Evolutionary conservation across 306 rosid genomes (phyloP).

Genomic region (Vigna radiata): DNA sequence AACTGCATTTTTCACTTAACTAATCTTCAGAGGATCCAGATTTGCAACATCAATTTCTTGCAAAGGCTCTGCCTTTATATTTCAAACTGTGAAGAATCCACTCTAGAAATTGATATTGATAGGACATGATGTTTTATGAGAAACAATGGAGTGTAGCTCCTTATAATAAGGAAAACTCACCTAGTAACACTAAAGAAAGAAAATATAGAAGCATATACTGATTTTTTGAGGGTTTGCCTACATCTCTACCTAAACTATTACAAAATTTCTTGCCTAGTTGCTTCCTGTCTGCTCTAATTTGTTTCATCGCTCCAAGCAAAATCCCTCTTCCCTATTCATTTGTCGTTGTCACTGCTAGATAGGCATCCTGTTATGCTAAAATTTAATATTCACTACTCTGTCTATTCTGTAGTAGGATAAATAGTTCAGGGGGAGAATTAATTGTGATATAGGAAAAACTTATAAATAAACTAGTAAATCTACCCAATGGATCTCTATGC

Average conservation of each 20-base stretch:
- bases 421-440: neutral
- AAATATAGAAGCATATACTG: neutral
- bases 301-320: neutral
- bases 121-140: neutral
- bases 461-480: neutral
- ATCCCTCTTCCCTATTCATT: neutral
- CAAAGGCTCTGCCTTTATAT: neutral
- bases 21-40: neutral
- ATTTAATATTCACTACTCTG: neutral
- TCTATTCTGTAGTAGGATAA: neutral
- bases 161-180: neutral
- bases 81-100: constrained; percentile 17
- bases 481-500: neutral
- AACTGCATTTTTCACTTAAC: constrained; percentile 26
- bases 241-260: neutral
- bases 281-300: neutral
- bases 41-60: constrained; percentile 3
- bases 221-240: too few species aligned
- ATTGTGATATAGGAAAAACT: neutral
- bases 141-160: constrained; percentile 3
- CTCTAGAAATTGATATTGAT: constrained; percentile 12
- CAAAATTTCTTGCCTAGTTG: neutral
- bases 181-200: neutral
- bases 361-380: neutral
- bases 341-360: neutral